Conservation (phyloP, 768 basidiomycete genomes). For the Chiua virens region DNA sequence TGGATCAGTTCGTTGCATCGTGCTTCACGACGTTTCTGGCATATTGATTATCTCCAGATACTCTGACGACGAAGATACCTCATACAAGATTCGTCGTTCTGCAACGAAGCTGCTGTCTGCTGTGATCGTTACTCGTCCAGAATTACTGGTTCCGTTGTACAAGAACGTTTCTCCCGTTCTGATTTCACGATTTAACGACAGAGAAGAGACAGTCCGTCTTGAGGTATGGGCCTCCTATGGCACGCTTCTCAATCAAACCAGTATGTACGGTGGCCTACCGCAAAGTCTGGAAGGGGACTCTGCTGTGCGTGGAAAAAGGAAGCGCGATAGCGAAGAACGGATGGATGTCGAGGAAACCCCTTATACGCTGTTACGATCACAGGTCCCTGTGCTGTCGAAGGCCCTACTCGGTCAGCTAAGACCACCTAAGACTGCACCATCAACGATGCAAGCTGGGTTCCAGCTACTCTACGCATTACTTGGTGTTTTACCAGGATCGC, state of each 20-base stretch:
- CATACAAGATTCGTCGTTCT: conserved; percentile 94
- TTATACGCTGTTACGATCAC: conserved; percentile 64
- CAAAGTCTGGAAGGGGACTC: conserved; percentile 50
- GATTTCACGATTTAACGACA: conserved; percentile 89
- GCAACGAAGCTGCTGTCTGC: conserved; percentile 88
- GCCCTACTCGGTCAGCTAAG: conserved; percentile 84
- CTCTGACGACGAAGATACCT: conserved; percentile 97
- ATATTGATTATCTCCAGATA: conserved; percentile 51
- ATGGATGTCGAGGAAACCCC: conserved; percentile 78
- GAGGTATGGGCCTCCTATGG: conserved; percentile 91
- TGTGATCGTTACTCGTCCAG: conserved; percentile 87
- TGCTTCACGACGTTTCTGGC: background rate
- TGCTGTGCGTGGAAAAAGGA: conserved; percentile 63
- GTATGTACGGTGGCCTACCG: conserved; percentile 68
- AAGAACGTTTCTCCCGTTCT: conserved; percentile 84
- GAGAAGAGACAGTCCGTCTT: conserved; percentile 91
- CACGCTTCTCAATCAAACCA: conserved; percentile 79
- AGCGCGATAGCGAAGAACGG: conserved; percentile 71
- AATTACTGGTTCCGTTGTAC: conserved; percentile 77
- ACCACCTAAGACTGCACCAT: conserved; percentile 70
- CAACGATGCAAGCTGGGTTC: conserved; percentile 86
- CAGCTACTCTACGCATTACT: conserved; percentile 73
- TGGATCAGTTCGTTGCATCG: conserved; percentile 61
- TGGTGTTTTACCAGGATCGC: conserved; percentile 77
- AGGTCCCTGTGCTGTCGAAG: conserved; percentile 78